Percentiles rank a stretch among this genome's conserved stretches.
phyloP scores from a whole-genome alignment of 2,329 filamentous ascomycete species.

The Domatiomyces catenatus region DNA sequence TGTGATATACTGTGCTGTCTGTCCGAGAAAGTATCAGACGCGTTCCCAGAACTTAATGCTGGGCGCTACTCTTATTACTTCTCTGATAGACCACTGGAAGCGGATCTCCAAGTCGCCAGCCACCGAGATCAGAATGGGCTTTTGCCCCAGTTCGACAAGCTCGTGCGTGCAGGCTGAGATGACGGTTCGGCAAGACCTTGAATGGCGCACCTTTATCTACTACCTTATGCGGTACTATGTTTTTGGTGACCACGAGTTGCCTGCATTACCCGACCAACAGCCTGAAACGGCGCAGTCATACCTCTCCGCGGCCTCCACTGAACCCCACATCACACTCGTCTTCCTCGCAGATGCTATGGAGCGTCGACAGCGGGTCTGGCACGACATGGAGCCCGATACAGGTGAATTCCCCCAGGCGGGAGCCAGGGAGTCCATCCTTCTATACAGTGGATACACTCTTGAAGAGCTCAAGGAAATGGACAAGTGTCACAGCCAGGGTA shows the following conservation, averaged over 20 bases:
- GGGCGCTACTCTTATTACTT: constrained; percentile 29
- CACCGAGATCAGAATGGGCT: constrained; percentile 26
- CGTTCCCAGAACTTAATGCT: constrained; percentile 33
- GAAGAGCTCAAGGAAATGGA: constrained; percentile 7
- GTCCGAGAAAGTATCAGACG: constrained; percentile 27
- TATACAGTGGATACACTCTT: constrained; percentile 9
- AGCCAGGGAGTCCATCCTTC: constrained; percentile 1
- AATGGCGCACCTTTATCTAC: constrained; percentile 22
- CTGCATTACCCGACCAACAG: constrained; percentile 4
- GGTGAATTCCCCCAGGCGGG: constrained; percentile 7
- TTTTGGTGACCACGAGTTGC: constrained; percentile 12
- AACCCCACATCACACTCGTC: constrained; percentile 17
- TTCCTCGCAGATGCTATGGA: constrained; percentile 28
- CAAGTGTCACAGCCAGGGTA: constrained; percentile 4
- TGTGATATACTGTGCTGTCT: constrained; percentile 29
- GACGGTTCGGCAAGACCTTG: constrained; percentile 10
- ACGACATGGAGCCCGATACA: constrained; percentile 16
- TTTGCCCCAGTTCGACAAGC: constrained; percentile 19
- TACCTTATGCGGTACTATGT: constrained; percentile 13
- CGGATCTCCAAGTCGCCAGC: constrained; percentile 24
- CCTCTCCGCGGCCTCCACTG: not conserved
- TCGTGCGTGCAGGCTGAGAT: constrained; percentile 1
- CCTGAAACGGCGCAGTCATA: constrained; percentile 1
- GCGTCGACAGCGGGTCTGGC: constrained; percentile 28
- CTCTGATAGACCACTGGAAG: constrained; percentile 30